Evolutionary conservation across 2,329 filamentous ascomycete species (phyloP).

Genomic region (Colletotrichum sp.): DNA sequence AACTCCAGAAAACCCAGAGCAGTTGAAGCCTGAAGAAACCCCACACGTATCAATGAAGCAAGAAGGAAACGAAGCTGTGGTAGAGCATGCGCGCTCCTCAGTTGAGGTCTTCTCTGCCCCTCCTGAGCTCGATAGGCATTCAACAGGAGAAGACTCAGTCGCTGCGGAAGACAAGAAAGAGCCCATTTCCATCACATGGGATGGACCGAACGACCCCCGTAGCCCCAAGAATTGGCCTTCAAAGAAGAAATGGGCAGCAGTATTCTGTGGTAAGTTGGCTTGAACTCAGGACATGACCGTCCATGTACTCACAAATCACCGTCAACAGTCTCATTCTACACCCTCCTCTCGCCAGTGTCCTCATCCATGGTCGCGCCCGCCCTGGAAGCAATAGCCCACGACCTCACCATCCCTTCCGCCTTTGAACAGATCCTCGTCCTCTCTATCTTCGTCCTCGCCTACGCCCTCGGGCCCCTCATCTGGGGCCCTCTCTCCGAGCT

Average conservation of each 20-base stretch:
- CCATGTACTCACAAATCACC: background rate
- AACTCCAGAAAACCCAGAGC: background rate
- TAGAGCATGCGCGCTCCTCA: background rate
- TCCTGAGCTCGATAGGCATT: background rate
- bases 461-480: constrained; percentile 53
- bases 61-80: background rate
- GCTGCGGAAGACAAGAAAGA: background rate
- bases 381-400: background rate
- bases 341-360: background rate
- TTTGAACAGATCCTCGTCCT: background rate
- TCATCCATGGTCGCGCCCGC: background rate
- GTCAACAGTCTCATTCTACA: background rate
- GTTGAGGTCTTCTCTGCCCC: background rate
- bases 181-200: background rate
- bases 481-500: constrained; percentile 56
- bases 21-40: background rate
- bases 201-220: background rate
- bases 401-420: background rate
- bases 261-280: background rate
- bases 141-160: background rate
- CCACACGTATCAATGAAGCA: background rate
- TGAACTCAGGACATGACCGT: background rate
- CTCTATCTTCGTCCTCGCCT: constrained; percentile 47
- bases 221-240: background rate
- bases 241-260: background rate